phyloP scores from a whole-genome alignment of 2,329 filamentous ascomycete genomes.

The Fusarium robinianum region DNA sequence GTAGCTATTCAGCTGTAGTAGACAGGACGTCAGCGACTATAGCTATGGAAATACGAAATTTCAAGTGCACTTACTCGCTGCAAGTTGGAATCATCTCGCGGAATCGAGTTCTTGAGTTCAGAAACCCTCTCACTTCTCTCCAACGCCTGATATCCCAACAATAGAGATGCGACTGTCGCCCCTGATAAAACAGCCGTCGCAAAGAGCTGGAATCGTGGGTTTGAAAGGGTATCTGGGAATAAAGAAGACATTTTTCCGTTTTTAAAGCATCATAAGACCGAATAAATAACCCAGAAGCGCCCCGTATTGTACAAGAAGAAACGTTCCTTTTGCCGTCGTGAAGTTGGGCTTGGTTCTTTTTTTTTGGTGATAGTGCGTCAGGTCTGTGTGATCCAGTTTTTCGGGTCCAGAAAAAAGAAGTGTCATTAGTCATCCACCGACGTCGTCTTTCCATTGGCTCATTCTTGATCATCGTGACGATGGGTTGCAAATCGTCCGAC shows the following conservation, averaged over 20 bases:
- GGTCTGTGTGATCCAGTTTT: slow-evolving; percentile 8
- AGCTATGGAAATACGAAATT: neutral
- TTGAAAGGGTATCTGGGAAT: slow-evolving; percentile 49
- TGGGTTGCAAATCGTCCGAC: slow-evolving; percentile 10
- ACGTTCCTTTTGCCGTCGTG: slow-evolving; percentile 9
- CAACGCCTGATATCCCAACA: slow-evolving; percentile 66
- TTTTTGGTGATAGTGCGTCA: slow-evolving; percentile 2
- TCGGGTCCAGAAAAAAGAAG: slow-evolving; percentile 14
- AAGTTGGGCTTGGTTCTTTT: too few relatives aligned
- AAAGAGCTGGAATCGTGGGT: slow-evolving; percentile 63
- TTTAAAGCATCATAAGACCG: slow-evolving; percentile 24
- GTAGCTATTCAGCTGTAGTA: slow-evolving; percentile 65
- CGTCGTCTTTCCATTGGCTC: slow-evolving; percentile 18
- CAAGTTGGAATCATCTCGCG: slow-evolving; percentile 37
- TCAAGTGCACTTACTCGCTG: slow-evolving; percentile 28
- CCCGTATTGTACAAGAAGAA: slow-evolving; percentile 1
- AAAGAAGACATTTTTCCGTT: slow-evolving; percentile 51
- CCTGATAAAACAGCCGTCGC: slow-evolving; percentile 72
- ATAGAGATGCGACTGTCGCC: slow-evolving; percentile 61
- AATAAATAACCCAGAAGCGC: neutral
- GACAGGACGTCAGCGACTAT: slow-evolving; percentile 28
- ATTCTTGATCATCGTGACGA: slow-evolving; percentile 19
- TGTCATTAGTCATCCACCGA: slow-evolving; percentile 27
- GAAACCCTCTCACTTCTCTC: slow-evolving; percentile 58
- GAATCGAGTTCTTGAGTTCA: slow-evolving; percentile 65